These are phyloP conservation scores for Naganishia friedmannii DNA, from an alignment of 768 basidiomycete genomes.

Conservation along the genomic window DNA sequence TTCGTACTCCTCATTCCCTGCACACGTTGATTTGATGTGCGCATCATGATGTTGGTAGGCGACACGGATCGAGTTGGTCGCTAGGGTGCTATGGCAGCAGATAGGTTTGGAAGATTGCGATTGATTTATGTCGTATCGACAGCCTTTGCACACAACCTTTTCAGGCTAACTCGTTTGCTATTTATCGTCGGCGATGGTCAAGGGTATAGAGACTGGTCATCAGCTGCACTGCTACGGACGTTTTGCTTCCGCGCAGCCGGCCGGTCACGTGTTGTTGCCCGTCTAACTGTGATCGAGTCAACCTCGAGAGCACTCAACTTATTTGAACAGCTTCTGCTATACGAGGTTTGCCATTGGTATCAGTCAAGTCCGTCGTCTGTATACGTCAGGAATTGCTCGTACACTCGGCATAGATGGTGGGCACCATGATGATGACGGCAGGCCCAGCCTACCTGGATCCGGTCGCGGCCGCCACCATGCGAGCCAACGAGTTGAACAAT, in stretches of 20 bases:
- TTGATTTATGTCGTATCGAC: no score
- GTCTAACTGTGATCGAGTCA: neutral
- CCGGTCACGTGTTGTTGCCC: neutral
- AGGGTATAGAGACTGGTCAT: slow-evolving; percentile 3
- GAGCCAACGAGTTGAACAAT: slow-evolving; percentile 34
- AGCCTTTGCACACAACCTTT: no score
- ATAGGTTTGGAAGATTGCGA: no score
- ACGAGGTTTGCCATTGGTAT: neutral
- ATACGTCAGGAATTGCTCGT: neutral
- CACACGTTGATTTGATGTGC: slow-evolving; percentile 20
- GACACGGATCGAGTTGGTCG: neutral
- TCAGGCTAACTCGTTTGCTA: neutral
- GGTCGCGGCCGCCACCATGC: slow-evolving; percentile 2
- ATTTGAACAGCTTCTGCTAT: neutral
- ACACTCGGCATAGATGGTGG: neutral
- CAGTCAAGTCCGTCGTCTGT: neutral
- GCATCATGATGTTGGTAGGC: slow-evolving; percentile 14
- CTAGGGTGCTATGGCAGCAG: neutral
- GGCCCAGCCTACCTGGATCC: slow-evolving; percentile 17
- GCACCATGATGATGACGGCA: slow-evolving; percentile 18
- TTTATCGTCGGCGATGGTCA: neutral
- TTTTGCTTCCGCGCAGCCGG: neutral
- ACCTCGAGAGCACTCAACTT: neutral
- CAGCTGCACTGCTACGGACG: neutral
- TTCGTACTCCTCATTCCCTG: slow-evolving; percentile 21